phyloP scores from a whole-genome alignment of 1,284 basidiomycete genomes.

The Cerrena zonata region DNA sequence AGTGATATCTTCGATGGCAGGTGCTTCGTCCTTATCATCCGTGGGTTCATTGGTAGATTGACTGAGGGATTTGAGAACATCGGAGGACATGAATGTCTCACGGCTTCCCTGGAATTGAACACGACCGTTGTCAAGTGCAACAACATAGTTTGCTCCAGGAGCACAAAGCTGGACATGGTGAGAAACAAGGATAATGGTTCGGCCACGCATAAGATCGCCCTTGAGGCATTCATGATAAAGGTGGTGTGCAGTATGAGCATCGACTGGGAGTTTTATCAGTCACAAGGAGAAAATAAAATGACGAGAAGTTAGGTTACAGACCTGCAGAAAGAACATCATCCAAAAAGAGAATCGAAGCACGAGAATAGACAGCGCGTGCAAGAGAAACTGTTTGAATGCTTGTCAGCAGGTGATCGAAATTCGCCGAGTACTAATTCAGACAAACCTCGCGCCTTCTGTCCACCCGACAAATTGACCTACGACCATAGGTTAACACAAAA shows the following conservation, averaged over 20 bases:
- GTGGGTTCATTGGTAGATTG: constrained; percentile 49
- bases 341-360: constrained; percentile 78
- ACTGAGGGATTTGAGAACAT: constrained; percentile 61
- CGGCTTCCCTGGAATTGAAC: constrained; percentile 68
- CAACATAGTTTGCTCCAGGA: constrained; percentile 65
- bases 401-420: constrained; percentile 2
- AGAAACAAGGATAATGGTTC: constrained; percentile 83
- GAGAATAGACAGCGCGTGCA: constrained; percentile 89
- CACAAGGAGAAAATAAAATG: not conserved
- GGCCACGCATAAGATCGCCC: constrained; percentile 74
- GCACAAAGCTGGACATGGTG: constrained; percentile 82
- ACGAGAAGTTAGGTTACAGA: constrained; percentile 28
- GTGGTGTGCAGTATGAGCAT: constrained; percentile 85
- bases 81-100: constrained; percentile 63
- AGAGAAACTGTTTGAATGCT: constrained; percentile 52
- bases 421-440: not conserved
- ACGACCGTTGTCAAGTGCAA: constrained; percentile 84
- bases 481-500: no score
- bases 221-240: constrained; percentile 78
- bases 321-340: constrained; percentile 84
- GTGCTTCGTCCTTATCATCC: constrained; percentile 28
- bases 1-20: constrained; percentile 20
- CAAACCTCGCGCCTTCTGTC: constrained; percentile 87
- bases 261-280: constrained; percentile 41
- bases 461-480: constrained; percentile 84